Evolutionary conservation across 305 asterid genomes (phyloP).

Genomic region (Fraxinus nigra): DNA sequence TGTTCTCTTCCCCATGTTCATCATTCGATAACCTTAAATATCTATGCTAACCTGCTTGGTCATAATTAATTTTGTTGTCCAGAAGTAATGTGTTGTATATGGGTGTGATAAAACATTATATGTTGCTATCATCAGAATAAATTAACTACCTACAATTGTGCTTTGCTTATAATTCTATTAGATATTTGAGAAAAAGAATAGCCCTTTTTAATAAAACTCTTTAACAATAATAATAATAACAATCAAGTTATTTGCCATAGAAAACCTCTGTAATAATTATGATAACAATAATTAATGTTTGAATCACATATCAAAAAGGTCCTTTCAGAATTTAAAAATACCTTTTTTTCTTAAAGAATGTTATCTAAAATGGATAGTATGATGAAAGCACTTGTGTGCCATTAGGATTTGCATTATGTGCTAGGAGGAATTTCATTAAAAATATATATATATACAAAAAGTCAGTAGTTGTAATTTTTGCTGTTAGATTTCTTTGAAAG

Average conservation of each 20-base stretch:
- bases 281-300: background rate
- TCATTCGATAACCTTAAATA: background rate
- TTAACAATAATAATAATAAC: no score
- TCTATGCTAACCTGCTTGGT: background rate
- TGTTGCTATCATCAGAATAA: background rate
- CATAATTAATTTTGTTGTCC: background rate
- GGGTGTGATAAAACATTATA: background rate
- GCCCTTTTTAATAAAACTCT: background rate
- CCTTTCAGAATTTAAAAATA: background rate
- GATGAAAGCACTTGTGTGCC: background rate
- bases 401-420: background rate
- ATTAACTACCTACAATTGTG: background rate
- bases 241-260: background rate
- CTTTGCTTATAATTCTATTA: background rate
- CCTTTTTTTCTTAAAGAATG: background rate
- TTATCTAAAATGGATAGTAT: background rate
- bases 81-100: background rate
- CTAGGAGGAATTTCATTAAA: background rate
- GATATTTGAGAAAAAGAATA: background rate
- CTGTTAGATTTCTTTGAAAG: background rate
- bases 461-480: background rate
- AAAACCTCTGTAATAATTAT: background rate
- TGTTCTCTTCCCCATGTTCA: background rate
- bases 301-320: background rate
- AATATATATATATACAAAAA: no score